A percentile compares a stretch with the other conserved stretches of the same genome.
phyloP scores from a whole-genome alignment of 768 basidiomycete species.

The Russula brevipes region DNA sequence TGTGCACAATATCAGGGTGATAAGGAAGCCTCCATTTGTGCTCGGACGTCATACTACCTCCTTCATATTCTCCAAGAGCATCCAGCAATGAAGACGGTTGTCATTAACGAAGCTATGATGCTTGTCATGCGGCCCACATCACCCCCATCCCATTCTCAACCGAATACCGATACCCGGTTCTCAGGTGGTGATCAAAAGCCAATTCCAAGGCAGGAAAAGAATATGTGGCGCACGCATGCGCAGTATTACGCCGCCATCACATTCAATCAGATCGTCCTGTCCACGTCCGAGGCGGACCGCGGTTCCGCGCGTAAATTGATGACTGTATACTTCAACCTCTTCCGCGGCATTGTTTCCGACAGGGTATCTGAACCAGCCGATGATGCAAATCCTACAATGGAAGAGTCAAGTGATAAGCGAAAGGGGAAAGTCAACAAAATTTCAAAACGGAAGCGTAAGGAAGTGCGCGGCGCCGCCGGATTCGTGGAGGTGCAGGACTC shows the following conservation, averaged over 20 bases:
- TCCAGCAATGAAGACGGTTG: constrained; percentile 85
- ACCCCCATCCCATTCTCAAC: constrained; percentile 30
- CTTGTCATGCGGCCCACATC: constrained; percentile 65
- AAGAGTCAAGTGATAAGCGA: constrained; percentile 31
- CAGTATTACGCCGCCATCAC: constrained; percentile 92
- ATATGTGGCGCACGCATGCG: constrained; percentile 59
- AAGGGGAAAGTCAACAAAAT: constrained; percentile 29
- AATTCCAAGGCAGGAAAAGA: constrained; percentile 34
- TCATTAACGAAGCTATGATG: constrained; percentile 81
- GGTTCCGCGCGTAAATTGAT: constrained; percentile 75
- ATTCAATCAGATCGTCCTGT: constrained; percentile 86
- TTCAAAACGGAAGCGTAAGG: constrained; percentile 35
- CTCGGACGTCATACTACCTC: constrained; percentile 83
- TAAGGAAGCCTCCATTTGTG: constrained; percentile 79
- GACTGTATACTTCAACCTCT: constrained; percentile 91
- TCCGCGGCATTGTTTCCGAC: constrained; percentile 80
- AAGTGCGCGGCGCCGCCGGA: constrained; percentile 54
- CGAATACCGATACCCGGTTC: constrained; percentile 51
- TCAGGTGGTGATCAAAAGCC: constrained; percentile 33
- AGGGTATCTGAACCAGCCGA: constrained; percentile 38
- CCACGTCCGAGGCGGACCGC: constrained; percentile 51
- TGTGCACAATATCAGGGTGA: constrained; percentile 60
- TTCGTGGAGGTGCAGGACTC: constrained; percentile 73
- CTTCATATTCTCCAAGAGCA: constrained; percentile 87
- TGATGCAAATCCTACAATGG: constrained; percentile 37